Percentiles rank a stretch among this genome's conserved stretches.
Conservation (phyloP, 2,329 filamentous ascomycete species). For the Colletotrichum spinosum region DNA sequence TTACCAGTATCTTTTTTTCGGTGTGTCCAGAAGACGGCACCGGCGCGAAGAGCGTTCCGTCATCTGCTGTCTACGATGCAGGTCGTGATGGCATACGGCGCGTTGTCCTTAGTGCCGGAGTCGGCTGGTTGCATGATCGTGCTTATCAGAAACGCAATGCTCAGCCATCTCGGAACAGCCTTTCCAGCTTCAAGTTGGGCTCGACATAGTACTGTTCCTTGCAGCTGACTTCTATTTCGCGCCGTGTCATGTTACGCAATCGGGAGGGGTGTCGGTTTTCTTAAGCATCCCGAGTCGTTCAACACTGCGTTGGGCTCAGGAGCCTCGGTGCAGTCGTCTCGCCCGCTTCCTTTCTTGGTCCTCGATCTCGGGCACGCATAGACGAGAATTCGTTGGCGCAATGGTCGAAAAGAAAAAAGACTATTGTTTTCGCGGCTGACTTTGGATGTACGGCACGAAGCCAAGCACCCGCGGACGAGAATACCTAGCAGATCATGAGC, state of each 20-base stretch:
- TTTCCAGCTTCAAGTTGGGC: too few species aligned
- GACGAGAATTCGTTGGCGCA: too few species aligned
- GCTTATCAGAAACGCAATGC: constrained; percentile 27
- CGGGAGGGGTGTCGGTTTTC: constrained; percentile 1
- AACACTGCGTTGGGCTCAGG: constrained; percentile 1
- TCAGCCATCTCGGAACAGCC: constrained; percentile 6
- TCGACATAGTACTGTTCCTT: constrained; percentile 11
- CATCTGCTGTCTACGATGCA: constrained; percentile 1
- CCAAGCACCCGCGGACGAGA: too few species aligned
- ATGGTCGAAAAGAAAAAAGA: too few species aligned
- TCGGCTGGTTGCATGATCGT: constrained; percentile 34
- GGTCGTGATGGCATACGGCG: not conserved
- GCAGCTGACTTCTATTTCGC: constrained; percentile 4
- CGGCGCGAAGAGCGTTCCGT: too few species aligned
- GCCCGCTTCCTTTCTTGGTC: not conserved
- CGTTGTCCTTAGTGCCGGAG: not conserved
- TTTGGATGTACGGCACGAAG: too few species aligned
- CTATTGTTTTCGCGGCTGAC: too few species aligned
- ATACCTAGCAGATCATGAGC: too few species aligned
- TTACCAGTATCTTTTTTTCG: too few species aligned
- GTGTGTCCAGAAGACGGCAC: too few species aligned
- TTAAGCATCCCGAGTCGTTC: not conserved
- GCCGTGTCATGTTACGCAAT: constrained; percentile 29
- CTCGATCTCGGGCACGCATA: not conserved
- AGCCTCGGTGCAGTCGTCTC: not conserved